phyloP scores from a whole-genome alignment of 257 asterid species.

The Coffea canephora region DNA sequence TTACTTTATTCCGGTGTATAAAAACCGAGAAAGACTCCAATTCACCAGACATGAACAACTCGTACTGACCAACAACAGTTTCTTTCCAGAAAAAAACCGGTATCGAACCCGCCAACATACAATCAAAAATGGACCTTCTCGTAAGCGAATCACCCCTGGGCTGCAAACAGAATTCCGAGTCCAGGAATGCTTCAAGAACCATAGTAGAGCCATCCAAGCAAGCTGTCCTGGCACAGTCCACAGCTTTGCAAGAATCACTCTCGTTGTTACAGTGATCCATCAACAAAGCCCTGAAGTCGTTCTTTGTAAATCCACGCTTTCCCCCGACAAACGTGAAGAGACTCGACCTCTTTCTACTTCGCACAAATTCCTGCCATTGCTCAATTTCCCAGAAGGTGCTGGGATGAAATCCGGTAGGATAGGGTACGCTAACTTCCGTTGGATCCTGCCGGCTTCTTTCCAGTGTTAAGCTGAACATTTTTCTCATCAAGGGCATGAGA shows the following conservation, averaged over 20 bases:
- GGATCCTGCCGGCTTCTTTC: constrained; percentile 65
- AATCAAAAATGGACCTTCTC: constrained; percentile 55
- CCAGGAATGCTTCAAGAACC: constrained; percentile 38
- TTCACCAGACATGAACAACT: neutral
- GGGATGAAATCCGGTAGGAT: constrained; percentile 87
- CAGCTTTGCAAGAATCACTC: constrained; percentile 36
- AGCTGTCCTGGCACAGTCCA: constrained; percentile 51
- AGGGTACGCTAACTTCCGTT: constrained; percentile 66
- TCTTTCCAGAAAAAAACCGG: constrained; percentile 15
- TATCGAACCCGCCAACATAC: constrained; percentile 69
- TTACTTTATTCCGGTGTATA: neutral
- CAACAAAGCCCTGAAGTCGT: constrained; percentile 48
- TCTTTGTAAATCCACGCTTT: constrained; percentile 33
- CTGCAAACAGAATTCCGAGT: constrained; percentile 66
- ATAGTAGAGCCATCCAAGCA: constrained; percentile 42
- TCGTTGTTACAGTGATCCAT: constrained; percentile 44
- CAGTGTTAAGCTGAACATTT: constrained; percentile 52
- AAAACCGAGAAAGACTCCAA: neutral
- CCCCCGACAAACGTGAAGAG: constrained; percentile 58
- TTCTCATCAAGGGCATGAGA: constrained; percentile 61
- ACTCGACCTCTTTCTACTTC: constrained; percentile 32
- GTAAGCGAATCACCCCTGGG: constrained; percentile 67
- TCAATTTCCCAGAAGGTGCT: constrained; percentile 30
- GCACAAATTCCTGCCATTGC: constrained; percentile 55
- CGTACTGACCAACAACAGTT: constrained; percentile 1